Conservation (phyloP, 1,284 basidiomycete genomes). For the Sporisorium sorghi region DNA sequence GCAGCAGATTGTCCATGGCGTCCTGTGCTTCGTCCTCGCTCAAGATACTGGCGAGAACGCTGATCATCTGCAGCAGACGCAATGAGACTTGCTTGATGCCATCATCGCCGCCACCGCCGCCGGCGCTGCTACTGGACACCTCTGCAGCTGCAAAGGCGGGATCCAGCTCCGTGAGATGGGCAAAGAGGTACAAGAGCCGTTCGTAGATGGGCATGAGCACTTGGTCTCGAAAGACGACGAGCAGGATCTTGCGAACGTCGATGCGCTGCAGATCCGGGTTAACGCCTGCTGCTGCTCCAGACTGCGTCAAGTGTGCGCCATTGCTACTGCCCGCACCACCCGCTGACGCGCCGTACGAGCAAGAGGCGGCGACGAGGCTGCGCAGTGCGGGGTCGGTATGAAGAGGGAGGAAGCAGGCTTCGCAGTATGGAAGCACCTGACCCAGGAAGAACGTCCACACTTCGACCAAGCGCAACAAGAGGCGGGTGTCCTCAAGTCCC, state of each 20-base stretch:
- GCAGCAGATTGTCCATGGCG: conserved; percentile 64
- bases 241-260: conserved; percentile 82
- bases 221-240: conserved; percentile 82
- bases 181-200: conserved; percentile 53
- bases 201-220: conserved; percentile 63
- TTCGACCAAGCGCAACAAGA: conserved; percentile 83
- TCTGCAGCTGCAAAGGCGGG: conserved; percentile 29
- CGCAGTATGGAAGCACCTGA: conserved; percentile 87
- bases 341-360: conserved; percentile 8
- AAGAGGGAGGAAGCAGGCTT: conserved; percentile 74
- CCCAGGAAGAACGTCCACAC: conserved; percentile 96
- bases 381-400: conserved; percentile 63
- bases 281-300: conserved; percentile 11
- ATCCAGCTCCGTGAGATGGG: conserved; percentile 47
- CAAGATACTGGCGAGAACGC: conserved; percentile 62
- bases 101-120: conserved; percentile 32
- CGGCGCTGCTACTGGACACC: conserved; percentile 5
- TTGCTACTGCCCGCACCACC: conserved; percentile 4
- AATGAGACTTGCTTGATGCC: conserved; percentile 47
- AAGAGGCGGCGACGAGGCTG: conserved; percentile 44
- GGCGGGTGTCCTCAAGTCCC: conserved; percentile 74
- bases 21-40: conserved; percentile 68
- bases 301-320: conserved; percentile 18
- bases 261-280: conserved; percentile 70
- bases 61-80: conserved; percentile 64